phyloP scores from a whole-genome alignment of 148 eudicot species.

The Amaranthus palmeri region DNA sequence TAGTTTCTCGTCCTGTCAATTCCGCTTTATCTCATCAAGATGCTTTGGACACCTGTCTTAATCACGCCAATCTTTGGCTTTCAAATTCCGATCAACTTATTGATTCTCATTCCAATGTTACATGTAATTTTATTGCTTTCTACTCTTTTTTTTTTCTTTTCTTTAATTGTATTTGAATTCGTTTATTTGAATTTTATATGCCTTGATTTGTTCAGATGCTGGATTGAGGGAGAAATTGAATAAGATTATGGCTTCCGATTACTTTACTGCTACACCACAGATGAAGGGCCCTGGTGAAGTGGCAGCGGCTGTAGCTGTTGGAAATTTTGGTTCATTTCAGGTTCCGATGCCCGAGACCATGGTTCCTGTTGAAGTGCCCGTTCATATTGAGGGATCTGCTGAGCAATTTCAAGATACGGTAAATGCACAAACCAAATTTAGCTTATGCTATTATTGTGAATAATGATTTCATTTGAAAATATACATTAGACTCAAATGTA shows the following conservation, averaged over 20 bases:
- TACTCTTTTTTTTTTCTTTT: not conserved
- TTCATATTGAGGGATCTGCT: constrained; percentile 45
- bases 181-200: not conserved
- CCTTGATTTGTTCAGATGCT: constrained; percentile 45
- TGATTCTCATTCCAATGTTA: constrained; percentile 38
- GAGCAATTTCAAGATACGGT: constrained; percentile 56
- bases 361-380: constrained; percentile 37
- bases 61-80: constrained; percentile 70
- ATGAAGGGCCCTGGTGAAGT: constrained; percentile 71
- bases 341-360: constrained; percentile 37
- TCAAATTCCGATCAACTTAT: constrained; percentile 49
- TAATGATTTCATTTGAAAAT: too few species aligned
- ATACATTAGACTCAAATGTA: too few species aligned
- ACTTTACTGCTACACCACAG: constrained; percentile 66
- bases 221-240: constrained; percentile 65
- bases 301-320: constrained; percentile 72
- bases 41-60: constrained; percentile 57
- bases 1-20: constrained; percentile 57
- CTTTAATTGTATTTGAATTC: not conserved
- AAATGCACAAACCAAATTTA: constrained; percentile 8
- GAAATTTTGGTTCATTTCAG: constrained; percentile 58
- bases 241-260: constrained; percentile 77
- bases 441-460: too few species aligned
- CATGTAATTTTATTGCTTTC: constrained; percentile 37
- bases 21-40: constrained; percentile 65